Evolutionary conservation across 1,139 yeast species (phyloP).

Genomic region (Hansenula lynferdii): DNA sequence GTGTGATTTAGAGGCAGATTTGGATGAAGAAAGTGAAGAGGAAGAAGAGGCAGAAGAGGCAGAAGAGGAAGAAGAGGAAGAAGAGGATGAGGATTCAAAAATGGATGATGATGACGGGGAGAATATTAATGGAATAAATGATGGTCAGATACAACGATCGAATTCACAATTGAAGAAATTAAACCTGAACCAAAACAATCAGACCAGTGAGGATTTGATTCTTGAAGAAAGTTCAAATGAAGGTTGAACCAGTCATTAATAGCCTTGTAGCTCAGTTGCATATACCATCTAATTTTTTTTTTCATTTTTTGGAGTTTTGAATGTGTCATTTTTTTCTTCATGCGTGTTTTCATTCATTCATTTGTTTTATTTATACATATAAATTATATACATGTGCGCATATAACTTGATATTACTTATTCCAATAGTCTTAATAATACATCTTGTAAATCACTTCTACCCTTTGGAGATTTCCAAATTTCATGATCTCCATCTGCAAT

Average conservation of each 20-base stretch:
- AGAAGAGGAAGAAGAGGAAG: slow-evolving; percentile 24
- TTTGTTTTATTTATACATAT: too few species aligned
- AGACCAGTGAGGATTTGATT: neutral
- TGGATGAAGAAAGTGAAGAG: slow-evolving; percentile 40
- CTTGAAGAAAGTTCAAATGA: neutral
- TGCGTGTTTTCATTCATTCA: too few species aligned
- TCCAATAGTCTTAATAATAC: slow-evolving; percentile 42
- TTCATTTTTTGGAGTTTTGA: neutral
- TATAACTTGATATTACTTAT: slow-evolving; percentile 6
- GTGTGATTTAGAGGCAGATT: slow-evolving; percentile 88
- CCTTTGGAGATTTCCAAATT: slow-evolving; percentile 56
- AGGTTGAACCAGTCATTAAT: too few species aligned
- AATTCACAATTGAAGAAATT: too few species aligned
- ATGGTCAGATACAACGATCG: too few species aligned
- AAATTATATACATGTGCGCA: neutral
- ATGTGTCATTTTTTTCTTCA: neutral
- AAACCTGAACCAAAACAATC: neutral
- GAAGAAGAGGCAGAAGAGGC: slow-evolving; percentile 26
- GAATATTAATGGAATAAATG: neutral
- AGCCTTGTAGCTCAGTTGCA: too few species aligned
- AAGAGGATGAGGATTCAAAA: too few species aligned
- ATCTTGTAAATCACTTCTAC: slow-evolving; percentile 48
- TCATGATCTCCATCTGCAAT: slow-evolving; percentile 69
- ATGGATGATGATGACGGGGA: slow-evolving; percentile 9
- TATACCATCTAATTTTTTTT: too few species aligned